Conservation (phyloP, 495 filamentous ascomycete genomes). For the Talaromyces trachyspermus region DNA sequence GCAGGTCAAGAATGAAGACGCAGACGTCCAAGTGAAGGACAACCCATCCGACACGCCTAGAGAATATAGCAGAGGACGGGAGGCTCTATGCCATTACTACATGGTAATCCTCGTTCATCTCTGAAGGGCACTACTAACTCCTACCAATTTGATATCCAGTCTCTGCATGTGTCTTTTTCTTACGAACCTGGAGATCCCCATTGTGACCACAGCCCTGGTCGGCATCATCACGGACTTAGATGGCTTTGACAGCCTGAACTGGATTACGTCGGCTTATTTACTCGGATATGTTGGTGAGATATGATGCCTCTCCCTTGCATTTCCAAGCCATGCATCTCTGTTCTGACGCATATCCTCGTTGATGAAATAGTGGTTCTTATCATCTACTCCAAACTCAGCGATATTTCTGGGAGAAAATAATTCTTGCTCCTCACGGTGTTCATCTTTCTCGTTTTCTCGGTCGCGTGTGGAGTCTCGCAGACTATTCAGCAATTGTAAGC, state of each 20-base stretch:
- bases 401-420: constrained; percentile 12
- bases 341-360: no score
- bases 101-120: neutral
- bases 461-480: constrained; percentile 14
- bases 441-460: constrained; percentile 13
- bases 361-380: constrained; percentile 5
- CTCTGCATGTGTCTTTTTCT: neutral
- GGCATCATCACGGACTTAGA: neutral
- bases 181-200: neutral
- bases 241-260: neutral
- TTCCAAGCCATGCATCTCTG: no score
- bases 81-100: neutral
- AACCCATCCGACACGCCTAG: neutral
- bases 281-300: neutral
- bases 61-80: neutral
- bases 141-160: neutral
- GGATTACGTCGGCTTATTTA: neutral
- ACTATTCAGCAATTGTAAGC: constrained; percentile 17
- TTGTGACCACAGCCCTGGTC: neutral
- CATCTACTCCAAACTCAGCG: constrained; percentile 12
- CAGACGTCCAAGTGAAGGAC: neutral
- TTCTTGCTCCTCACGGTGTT: constrained; percentile 7
- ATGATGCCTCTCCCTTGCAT: no score
- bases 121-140: no score
- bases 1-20: neutral